Evolutionary conservation across 495 filamentous ascomycete genomes (phyloP).

Genomic region (Thozetella sp.): DNA sequence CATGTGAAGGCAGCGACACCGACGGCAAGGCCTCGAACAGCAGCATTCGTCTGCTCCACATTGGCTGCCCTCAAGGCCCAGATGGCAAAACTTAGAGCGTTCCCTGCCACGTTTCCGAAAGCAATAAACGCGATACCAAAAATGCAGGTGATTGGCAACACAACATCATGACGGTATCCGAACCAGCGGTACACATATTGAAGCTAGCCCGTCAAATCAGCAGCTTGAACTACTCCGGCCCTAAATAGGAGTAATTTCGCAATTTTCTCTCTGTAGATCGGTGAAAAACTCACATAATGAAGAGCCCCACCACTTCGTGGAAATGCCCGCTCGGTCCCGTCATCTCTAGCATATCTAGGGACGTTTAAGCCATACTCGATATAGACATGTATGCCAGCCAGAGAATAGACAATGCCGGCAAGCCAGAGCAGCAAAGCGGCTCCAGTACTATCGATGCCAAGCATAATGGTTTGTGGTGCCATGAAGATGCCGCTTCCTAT

Average conservation of each 20-base stretch:
- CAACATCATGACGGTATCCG: too few species aligned
- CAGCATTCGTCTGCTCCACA: constrained; percentile 12
- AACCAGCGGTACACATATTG: constrained; percentile 47
- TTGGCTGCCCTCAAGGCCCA: constrained; percentile 32
- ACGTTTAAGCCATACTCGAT: constrained; percentile 45
- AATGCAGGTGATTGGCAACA: constrained; percentile 38
- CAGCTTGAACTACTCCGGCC: too few species aligned
- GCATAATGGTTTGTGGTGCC: constrained; percentile 30
- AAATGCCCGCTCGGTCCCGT: constrained; percentile 26
- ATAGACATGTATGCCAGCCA: constrained; percentile 37
- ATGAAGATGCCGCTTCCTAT: constrained; percentile 43
- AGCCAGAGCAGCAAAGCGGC: constrained; percentile 38
- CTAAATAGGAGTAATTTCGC: too few species aligned
- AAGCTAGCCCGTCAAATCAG: constrained; percentile 27
- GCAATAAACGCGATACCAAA: constrained; percentile 49
- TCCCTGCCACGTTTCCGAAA: constrained; percentile 51
- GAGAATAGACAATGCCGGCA: constrained; percentile 28
- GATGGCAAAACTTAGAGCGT: constrained; percentile 43
- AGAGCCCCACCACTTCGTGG: constrained; percentile 52
- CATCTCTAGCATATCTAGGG: constrained; percentile 35
- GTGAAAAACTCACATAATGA: constrained; percentile 46
- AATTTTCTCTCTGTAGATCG: too few species aligned
- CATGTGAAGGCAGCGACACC: constrained; percentile 34
- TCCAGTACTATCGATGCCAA: constrained; percentile 35
- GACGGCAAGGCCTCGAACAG: constrained; percentile 45